Evolutionary conservation across 768 basidiomycete genomes (phyloP).

Genomic region (Russula sp.): DNA sequence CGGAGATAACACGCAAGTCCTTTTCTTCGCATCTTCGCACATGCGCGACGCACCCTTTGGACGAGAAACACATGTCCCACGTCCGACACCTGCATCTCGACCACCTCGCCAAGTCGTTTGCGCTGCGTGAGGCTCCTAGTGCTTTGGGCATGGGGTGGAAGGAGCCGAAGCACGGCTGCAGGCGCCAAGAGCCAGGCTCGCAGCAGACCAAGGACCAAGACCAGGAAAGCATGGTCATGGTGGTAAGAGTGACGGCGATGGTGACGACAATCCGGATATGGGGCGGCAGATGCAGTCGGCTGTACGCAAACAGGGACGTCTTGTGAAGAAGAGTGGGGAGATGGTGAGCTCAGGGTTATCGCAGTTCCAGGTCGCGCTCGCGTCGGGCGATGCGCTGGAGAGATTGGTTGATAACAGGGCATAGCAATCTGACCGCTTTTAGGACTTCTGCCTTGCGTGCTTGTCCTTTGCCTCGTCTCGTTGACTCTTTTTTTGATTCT

Average conservation of each 20-base stretch:
- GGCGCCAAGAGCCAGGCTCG: conserved; percentile 15
- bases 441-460: no score
- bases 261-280: conserved; percentile 42
- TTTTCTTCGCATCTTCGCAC: conserved; percentile 92
- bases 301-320: conserved; percentile 75
- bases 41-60: conserved; percentile 92
- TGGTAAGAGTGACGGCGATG: conserved; percentile 10
- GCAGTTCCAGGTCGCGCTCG: conserved; percentile 64
- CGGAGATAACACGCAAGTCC: conserved; percentile 69
- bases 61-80: conserved; percentile 96
- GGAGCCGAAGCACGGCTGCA: conserved; percentile 6
- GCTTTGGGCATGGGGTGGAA: conserved; percentile 21
- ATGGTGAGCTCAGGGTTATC: conserved; percentile 56
- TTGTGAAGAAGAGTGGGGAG: conserved; percentile 71
- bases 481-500: background rate
- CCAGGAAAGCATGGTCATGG: conserved; percentile 5
- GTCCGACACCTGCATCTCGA: conserved; percentile 90
- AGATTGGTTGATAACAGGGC: conserved; percentile 36
- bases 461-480: no score
- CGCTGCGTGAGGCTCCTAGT: conserved; percentile 76
- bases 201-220: background rate
- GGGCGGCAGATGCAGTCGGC: conserved; percentile 82
- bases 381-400: conserved; percentile 54
- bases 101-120: conserved; percentile 89
- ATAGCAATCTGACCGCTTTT: background rate